Base-by-base conservation (phyloP, 495 filamentous ascomycete species). In the Aspergillus bertholletiae region DNA sequence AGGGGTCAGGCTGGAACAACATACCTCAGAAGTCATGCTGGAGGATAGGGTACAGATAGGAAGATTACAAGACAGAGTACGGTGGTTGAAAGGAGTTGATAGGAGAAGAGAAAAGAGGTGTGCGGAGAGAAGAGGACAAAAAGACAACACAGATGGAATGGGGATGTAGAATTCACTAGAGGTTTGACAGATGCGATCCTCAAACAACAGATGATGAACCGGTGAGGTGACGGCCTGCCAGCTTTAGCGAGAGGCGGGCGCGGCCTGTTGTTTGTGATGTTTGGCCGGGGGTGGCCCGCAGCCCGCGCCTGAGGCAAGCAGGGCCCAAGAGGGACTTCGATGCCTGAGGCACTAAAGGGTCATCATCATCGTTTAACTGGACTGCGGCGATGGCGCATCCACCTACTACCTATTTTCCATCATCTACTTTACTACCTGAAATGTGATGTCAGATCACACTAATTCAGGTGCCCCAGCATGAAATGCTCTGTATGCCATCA, bases 11-110 rank as follows among this genome's bases (percentile, higher is more conserved):
- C 59, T 55, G 61, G 47, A 27, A 58, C 54, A 59, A 76, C 74
- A 57, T 75, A 77, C 74, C 72, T 77, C 74, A 74, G 73, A 72
- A 74, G 69, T 71, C 74, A 77, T 77, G 55, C 46, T 74, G 55
- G 49, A 54, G 35, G 54, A 55, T 57, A 47, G 20, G 54, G 40
- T 57, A 28, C 39, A 54, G 35, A 49, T 51, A 37, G 23, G 51
- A 40, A 37, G 46, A 24, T 46, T 49, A 46, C 35, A 44, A 24
- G 46, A 45, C 30, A 32, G 28, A 54, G 30, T 53, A 23, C 52
- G 51, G 41, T 27, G 32, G 6, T 49, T 49, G 47, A 45, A 44
- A 64, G 28, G 40, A 26, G 41, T 51, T 18, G 55, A 22, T 43
- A 18, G 39, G 18, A 22, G 39, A 43, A 43, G 59, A 64, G 30